Base-by-base conservation (phyloP, 345 rosid genomes). In the Arabis alpina region DNA sequence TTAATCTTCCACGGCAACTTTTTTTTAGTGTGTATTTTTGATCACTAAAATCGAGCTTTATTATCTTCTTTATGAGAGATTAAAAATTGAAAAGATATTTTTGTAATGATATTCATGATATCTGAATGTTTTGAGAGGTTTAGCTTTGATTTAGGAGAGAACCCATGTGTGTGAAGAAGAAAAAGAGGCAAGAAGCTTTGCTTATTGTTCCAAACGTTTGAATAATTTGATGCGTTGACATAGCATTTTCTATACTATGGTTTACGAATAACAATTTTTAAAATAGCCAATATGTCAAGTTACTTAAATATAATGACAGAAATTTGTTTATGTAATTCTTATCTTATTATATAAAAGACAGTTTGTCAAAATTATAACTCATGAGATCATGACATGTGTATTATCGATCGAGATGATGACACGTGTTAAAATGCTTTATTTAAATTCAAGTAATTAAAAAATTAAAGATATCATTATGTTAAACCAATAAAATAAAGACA, bases 1-100 rank as follows among this genome's bases (percentile, higher is more conserved):
- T 55, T 45, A 8, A 48, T 37, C 23, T 30, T 60, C 60, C 43
- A 57, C 64, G 65, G 37, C 15, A 10, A 59, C 4, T 13, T 37
- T 48, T 47, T 25, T 10, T 37, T n/a, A 9, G 37, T 16, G 3
- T 57, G 5, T 37, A 1, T 37, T 11, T 16, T 2, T 15, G 15
- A 16, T 23, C 62, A 58, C 16, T 25, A 12, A 24, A 25, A 13
- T 42, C 37, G 3, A 11, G 19, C 12, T 37, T 40, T 41, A 3
- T 2, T 43, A 9, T 27, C 8, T 6, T 24, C 12, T 40, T 40
- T 25, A 30, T 28, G 24, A 41, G 13, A 59, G 2, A 23, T 37
- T 9, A n/a, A 32, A 51, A 32, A 51, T n/a, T 12, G 23, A 8
- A 49, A 19, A 16, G 0, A 5, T 32, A 4, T 34, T 4, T 16